These are phyloP conservation scores for Neofusicoccum ribis DNA, from an alignment of 2,329 filamentous ascomycete genomes.

Conservation along the genomic window DNA sequence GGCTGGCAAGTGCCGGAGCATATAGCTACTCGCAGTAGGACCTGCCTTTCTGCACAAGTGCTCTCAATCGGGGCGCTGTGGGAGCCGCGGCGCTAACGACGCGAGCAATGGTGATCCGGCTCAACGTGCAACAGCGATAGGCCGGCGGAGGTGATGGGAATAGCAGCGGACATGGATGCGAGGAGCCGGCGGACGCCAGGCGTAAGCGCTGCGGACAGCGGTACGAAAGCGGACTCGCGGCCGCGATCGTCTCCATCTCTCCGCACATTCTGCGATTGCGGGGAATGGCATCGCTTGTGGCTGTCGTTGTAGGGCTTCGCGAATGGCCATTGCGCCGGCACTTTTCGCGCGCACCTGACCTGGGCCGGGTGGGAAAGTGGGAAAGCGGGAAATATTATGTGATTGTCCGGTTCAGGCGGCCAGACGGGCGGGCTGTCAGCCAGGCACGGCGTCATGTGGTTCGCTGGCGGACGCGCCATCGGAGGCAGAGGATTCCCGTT, in stretches of 20 bases:
- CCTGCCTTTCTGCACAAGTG: conserved; percentile 9
- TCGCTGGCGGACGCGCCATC: not conserved
- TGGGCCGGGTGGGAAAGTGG: not conserved
- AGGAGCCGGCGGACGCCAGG: not conserved
- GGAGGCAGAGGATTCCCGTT: not conserved
- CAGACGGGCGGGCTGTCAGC: not conserved
- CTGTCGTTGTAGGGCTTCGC: conserved; percentile 1
- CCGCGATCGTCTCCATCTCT: not conserved
- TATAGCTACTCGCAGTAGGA: not conserved
- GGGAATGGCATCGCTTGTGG: not conserved
- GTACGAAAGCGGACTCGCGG: not conserved
- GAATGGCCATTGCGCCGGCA: conserved; percentile 1
- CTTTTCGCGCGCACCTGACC: conserved; percentile 1
- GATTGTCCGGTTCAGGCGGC: not conserved
- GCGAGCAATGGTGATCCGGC: not conserved
- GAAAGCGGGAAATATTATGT: not conserved
- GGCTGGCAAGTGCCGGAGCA: not conserved
- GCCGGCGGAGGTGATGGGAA: not conserved
- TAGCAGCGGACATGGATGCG: not conserved
- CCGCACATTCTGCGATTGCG: not conserved
- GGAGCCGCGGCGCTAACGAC: not conserved
- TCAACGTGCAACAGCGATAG: not conserved
- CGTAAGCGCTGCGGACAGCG: not conserved
- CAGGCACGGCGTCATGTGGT: conserved; percentile 10
- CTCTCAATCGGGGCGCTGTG: not conserved